Base-by-base conservation (phyloP, 2,329 filamentous ascomycete species). In the Colletotrichum ledebouriae region DNA sequence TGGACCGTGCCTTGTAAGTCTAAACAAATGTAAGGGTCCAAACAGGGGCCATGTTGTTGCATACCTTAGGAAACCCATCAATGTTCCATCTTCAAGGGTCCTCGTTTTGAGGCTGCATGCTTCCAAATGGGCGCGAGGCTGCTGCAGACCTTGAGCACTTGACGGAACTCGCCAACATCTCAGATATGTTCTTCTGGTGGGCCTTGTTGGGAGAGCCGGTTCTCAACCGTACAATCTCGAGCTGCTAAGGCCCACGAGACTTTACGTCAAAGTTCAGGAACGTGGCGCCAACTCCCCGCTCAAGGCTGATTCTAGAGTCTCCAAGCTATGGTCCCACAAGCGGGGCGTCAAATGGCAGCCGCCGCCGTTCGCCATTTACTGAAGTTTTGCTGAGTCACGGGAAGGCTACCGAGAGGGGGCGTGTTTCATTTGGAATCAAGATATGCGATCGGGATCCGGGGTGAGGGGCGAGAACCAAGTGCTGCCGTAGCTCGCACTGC, bases 261-360 rank as follows among this genome's bases (percentile, higher is more conserved):
- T 65, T 59, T 56, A 56, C 55, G 55, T 68, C 65, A 56, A 65
- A 50, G 53, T 49, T 39, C 65, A 68, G 65, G 65, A 68, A 68
- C 65, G 49, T 68, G 61, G 65, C 61, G 65, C 44, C 41, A 37
- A 44, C 41, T 59, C 22, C 25, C 55, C 53, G 60, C 53, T 55
- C 42, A 17, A 49, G 22, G 25, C 22, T 33, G 34, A 17, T 44
- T 39, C 6, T 12, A 33, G n/a, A 41, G 34, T 44, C 47, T 47
- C 61, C 61, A 11, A 33, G 47, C 41, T 17, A 34, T 29, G 10
- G 4, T 33, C 29, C 17, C 42, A 50, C 34, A 52, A 47, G 46
- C 44, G 50, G 59, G 39, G 39, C 53, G 10, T 25, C 29, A 4
- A 47, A 39, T 55, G 17, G 42, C 10, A 52, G 20, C 46, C 34